Evolutionary conservation across 1,284 basidiomycete genomes (phyloP).

Genomic region (Puccinia novopanici): DNA sequence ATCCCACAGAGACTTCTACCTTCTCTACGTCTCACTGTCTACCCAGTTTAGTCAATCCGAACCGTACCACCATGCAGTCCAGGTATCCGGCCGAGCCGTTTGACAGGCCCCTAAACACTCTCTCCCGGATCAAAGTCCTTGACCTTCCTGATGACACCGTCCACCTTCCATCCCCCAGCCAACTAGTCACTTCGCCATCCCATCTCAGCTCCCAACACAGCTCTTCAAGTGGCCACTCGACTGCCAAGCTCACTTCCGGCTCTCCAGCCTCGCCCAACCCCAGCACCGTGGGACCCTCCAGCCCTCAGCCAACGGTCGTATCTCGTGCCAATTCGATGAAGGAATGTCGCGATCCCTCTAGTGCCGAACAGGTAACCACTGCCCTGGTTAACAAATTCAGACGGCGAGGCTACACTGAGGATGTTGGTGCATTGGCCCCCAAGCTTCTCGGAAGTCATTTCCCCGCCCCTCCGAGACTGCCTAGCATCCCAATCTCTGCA

Average conservation of each 20-base stretch:
- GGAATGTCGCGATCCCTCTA: background rate
- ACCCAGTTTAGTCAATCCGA: conserved; percentile 26
- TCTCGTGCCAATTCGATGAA: conserved; percentile 31
- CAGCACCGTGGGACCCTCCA: background rate
- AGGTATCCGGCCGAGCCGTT: conserved; percentile 7
- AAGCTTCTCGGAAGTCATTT: conserved; percentile 19
- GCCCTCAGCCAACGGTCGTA: background rate
- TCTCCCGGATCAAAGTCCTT: background rate
- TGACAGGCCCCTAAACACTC: background rate
- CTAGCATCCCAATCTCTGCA: conserved; percentile 3
- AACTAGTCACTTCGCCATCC: background rate
- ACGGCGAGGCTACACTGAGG: conserved; percentile 23
- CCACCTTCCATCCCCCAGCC: background rate
- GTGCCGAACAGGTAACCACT: background rate
- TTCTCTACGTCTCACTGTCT: background rate
- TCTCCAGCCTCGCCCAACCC: conserved; percentile 7
- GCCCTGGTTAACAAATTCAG: background rate
- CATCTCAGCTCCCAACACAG: background rate
- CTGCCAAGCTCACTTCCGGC: background rate
- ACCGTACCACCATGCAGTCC: conserved; percentile 1
- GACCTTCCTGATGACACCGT: background rate
- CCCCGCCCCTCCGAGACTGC: background rate
- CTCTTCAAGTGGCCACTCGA: background rate
- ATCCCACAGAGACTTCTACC: background rate
- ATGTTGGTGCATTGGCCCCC: background rate